Percentiles rank a stretch among this genome's conserved stretches.
Conservation (phyloP, 768 basidiomycete species). For the Tulasnella sp. region DNA sequence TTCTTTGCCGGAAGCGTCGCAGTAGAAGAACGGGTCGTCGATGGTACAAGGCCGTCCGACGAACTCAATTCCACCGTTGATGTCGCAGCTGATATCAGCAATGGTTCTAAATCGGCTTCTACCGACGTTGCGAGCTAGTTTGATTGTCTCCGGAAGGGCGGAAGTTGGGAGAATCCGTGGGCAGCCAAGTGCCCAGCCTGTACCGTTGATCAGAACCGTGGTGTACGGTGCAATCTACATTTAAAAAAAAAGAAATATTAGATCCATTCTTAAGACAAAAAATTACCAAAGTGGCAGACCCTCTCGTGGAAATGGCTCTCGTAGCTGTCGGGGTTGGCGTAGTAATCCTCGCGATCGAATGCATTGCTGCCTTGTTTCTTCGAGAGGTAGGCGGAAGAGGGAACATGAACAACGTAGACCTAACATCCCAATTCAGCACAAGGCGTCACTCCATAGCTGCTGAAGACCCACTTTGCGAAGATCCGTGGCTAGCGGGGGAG, state of each 20-base stretch:
- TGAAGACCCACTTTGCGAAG: conserved; percentile 39
- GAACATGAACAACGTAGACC: conserved; percentile 69
- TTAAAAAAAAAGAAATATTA: not conserved
- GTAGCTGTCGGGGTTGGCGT: conserved; percentile 54
- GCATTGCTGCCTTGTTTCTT: conserved; percentile 37
- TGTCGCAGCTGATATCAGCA: conserved; percentile 84
- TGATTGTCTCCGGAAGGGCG: conserved; percentile 42
- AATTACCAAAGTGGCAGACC: conserved; percentile 32
- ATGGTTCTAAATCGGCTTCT: conserved; percentile 49
- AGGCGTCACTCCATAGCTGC: not conserved
- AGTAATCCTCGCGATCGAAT: conserved; percentile 63
- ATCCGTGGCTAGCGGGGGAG: conserved; percentile 35
- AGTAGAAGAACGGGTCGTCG: conserved; percentile 51
- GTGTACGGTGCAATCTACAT: conserved; percentile 70
- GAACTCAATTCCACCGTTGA: conserved; percentile 82
- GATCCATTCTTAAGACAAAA: not conserved
- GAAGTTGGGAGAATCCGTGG: conserved; percentile 67
- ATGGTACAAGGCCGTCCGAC: conserved; percentile 66
- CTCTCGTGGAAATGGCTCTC: conserved; percentile 54
- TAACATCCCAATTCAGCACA: conserved; percentile 21
- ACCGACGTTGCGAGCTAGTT: conserved; percentile 38
- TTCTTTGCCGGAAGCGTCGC: conserved; percentile 13
- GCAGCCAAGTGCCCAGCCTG: conserved; percentile 69
- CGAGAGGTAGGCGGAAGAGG: conserved; percentile 46
- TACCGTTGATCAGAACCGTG: conserved; percentile 75